Conservation (phyloP, 2,329 filamentous ascomycete species). For the Cladosporium sphaerospermum region DNA sequence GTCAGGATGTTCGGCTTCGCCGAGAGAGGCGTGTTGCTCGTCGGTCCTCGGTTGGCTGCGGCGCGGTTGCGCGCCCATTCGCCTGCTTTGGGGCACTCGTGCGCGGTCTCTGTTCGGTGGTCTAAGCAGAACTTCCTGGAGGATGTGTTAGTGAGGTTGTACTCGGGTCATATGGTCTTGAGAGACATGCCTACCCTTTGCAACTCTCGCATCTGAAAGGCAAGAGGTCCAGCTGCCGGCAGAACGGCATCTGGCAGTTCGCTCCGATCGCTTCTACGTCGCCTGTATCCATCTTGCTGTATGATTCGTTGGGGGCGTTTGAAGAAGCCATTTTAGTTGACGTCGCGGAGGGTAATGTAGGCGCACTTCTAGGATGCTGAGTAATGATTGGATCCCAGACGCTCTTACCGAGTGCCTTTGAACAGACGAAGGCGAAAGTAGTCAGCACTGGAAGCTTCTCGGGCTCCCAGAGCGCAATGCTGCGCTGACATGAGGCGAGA, state of each 20-base stretch:
- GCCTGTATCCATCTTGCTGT: constrained; percentile 65
- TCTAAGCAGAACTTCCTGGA: constrained; percentile 69
- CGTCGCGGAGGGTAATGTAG: not conserved
- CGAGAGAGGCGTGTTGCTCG: constrained; percentile 27
- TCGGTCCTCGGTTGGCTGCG: constrained; percentile 21
- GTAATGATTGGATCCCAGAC: not conserved
- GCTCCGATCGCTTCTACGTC: constrained; percentile 82
- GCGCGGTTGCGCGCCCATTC: constrained; percentile 52
- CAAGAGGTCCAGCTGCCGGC: constrained; percentile 91
- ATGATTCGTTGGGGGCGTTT: constrained; percentile 38
- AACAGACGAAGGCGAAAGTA: not conserved
- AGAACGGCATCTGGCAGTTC: constrained; percentile 88
- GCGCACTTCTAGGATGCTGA: constrained; percentile 1
- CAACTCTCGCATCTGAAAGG: constrained; percentile 93
- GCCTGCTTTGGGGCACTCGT: constrained; percentile 59
- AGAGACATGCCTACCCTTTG: constrained; percentile 40
- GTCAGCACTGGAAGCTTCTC: constrained; percentile 7
- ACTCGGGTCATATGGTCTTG: not conserved
- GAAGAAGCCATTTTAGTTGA: constrained; percentile 34
- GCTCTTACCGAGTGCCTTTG: not conserved
- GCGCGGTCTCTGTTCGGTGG: constrained; percentile 78
- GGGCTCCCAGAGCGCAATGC: not conserved
- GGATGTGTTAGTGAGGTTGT: constrained; percentile 8
- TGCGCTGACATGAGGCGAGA: not conserved
- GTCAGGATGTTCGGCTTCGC: constrained; percentile 52